phyloP scores from a whole-genome alignment of 805 yeast species.

The Candida dajiaensis region DNA sequence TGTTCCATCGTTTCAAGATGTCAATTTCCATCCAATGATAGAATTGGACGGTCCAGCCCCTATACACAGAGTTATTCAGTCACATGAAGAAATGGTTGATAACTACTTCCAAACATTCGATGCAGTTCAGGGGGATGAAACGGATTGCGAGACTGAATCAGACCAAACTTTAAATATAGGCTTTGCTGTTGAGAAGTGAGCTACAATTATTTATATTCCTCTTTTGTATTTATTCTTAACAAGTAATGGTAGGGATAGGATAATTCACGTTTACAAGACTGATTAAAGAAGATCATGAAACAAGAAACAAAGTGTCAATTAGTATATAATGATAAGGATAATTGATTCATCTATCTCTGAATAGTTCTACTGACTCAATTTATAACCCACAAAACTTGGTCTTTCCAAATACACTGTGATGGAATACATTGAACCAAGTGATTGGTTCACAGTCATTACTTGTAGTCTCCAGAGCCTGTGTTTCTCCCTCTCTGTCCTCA shows the following conservation, averaged over 20 bases:
- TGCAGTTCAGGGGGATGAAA: slow-evolving; percentile 2
- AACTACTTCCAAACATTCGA: slow-evolving; percentile 6
- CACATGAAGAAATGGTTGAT: not conserved
- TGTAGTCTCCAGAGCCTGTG: not conserved
- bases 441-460: slow-evolving; percentile 36
- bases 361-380: too few relatives aligned
- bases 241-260: too few relatives aligned
- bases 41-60: not conserved
- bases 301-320: too few relatives aligned
- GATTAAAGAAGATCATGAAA: too few relatives aligned
- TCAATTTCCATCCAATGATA: not conserved
- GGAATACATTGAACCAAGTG: slow-evolving; percentile 48
- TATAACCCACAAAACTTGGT: slow-evolving; percentile 26
- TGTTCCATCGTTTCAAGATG: not conserved
- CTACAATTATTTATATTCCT: too few relatives aligned
- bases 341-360: too few relatives aligned
- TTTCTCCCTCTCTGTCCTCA: not conserved
- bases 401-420: slow-evolving; percentile 44
- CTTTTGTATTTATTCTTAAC: too few relatives aligned
- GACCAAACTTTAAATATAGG: not conserved
- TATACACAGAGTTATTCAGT: not conserved
- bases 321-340: too few relatives aligned
- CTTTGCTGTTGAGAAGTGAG: not conserved
- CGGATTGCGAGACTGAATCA: not conserved
- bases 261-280: too few relatives aligned